Percentiles rank a stretch among this genome's conserved stretches.
Conservation (phyloP, 2,329 filamentous ascomycete genomes). For the Incumbomyces delicatus region DNA sequence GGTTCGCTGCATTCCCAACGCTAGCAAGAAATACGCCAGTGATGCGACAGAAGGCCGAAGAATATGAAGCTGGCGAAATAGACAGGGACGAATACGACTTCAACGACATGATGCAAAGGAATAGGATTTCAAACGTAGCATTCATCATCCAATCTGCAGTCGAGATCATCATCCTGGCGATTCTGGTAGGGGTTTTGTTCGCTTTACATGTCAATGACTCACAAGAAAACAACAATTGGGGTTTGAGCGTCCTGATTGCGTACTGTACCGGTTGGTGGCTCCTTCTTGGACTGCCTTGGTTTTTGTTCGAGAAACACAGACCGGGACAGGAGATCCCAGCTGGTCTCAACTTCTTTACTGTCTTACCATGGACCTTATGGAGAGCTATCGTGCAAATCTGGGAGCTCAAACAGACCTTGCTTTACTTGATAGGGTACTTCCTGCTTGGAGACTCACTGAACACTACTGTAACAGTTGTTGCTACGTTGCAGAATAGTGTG, state of each 20-base stretch:
- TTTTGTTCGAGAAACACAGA: slow-evolving; percentile 53
- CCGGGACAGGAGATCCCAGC: slow-evolving; percentile 46
- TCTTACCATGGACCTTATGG: slow-evolving; percentile 53
- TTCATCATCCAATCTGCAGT: slow-evolving; percentile 56
- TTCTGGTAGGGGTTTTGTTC: slow-evolving; percentile 56
- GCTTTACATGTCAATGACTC: slow-evolving; percentile 50
- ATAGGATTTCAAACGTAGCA: slow-evolving; percentile 52
- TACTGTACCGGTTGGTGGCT: slow-evolving; percentile 58
- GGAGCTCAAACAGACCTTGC: slow-evolving; percentile 54
- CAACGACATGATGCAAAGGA: slow-evolving; percentile 53
- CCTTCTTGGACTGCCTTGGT: slow-evolving; percentile 56
- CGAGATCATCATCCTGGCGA: slow-evolving; percentile 53
- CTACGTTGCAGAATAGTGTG: slow-evolving; percentile 55
- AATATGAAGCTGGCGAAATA: slow-evolving; percentile 44
- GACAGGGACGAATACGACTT: slow-evolving; percentile 51
- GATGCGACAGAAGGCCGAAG: slow-evolving; percentile 40
- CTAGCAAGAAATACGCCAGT: slow-evolving; percentile 46
- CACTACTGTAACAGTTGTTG: slow-evolving; percentile 59
- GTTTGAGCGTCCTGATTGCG: slow-evolving; percentile 54
- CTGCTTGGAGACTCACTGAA: slow-evolving; percentile 61
- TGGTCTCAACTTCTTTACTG: slow-evolving; percentile 40
- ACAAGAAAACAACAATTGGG: slow-evolving; percentile 55
- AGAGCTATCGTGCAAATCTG: slow-evolving; percentile 51
- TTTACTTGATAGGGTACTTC: slow-evolving; percentile 47
- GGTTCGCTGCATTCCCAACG: slow-evolving; percentile 55